These are phyloP conservation scores for Auricularia cornea DNA, from an alignment of 768 basidiomycete genomes.

Conservation along the genomic window DNA sequence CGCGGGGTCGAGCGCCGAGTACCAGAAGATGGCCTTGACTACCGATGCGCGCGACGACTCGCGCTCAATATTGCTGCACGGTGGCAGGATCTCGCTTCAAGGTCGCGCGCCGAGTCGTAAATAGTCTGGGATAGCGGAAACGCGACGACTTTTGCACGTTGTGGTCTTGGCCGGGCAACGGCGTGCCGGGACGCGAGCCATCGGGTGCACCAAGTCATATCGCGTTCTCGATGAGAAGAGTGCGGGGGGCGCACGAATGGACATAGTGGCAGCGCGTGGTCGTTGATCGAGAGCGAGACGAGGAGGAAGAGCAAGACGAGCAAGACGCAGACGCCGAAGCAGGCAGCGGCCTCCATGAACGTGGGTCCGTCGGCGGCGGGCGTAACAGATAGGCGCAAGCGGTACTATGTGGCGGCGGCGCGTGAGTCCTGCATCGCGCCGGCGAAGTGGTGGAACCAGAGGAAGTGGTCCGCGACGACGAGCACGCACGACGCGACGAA, in stretches of 20 bases:
- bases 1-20: not conserved
- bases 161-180: slow-evolving; percentile 14
- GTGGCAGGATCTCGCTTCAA: no score
- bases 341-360: slow-evolving; percentile 73
- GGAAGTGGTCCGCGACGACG: slow-evolving; percentile 85
- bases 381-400: slow-evolving; percentile 24
- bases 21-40: no score
- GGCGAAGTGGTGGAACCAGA: slow-evolving; percentile 96
- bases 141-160: slow-evolving; percentile 22
- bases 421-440: slow-evolving; percentile 51
- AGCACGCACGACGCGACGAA: slow-evolving; percentile 82
- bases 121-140: slow-evolving; percentile 24
- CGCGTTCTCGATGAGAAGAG: not conserved
- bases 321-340: slow-evolving; percentile 83
- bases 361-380: slow-evolving; percentile 21
- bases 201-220: slow-evolving; percentile 1
- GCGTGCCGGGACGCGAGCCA: slow-evolving; percentile 13
- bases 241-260: slow-evolving; percentile 35
- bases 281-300: slow-evolving; percentile 91
- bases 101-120: not conserved
- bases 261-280: slow-evolving; percentile 72
- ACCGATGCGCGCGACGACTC: no score
- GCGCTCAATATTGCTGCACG: no score
- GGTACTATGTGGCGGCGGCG: slow-evolving; percentile 35
- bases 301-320: slow-evolving; percentile 88